These are phyloP conservation scores for Aethionema arabicum DNA, from an alignment of 345 rosid species.

Conservation along the genomic window DNA sequence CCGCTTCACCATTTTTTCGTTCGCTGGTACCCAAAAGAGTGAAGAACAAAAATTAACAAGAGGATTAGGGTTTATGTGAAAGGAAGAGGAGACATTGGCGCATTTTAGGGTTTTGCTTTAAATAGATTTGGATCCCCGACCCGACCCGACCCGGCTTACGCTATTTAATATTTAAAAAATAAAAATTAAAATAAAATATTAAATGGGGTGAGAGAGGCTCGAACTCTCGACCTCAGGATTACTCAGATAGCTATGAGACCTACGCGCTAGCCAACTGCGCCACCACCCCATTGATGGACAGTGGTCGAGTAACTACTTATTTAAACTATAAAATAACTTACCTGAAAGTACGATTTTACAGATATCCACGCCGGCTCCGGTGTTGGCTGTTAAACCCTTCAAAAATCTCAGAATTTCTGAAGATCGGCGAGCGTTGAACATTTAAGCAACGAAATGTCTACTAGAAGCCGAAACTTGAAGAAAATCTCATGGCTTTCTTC, in stretches of 20 bases:
- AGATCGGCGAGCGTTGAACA: not conserved
- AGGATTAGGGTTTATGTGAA: conserved; percentile 20
- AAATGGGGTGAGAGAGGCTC: conserved; percentile 80
- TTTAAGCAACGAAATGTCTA: conserved; percentile 39
- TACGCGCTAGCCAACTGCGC: conserved; percentile 97
- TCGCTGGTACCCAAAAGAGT: not conserved
- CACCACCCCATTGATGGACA: conserved; percentile 55
- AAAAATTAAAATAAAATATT: not conserved
- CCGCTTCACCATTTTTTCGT: conserved; percentile 63
- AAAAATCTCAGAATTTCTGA: not conserved
- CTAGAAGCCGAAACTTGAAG: conserved; percentile 38
- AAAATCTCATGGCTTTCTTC: conserved; percentile 45
- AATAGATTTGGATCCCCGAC: conserved; percentile 10
- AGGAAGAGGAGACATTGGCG: conserved; percentile 9
- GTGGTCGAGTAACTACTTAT: not conserved
- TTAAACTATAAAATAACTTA: not conserved
- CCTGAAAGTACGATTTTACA: conserved; percentile 18
- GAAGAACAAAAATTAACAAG: not conserved
- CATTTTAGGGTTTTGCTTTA: conserved; percentile 36
- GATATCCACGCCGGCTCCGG: conserved; percentile 30
- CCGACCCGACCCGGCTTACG: conserved; percentile 13
- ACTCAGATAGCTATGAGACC: conserved; percentile 82
- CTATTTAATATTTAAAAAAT: not conserved
- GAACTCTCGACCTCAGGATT: conserved; percentile 90
- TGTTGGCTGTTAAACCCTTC: conserved; percentile 28